A percentile compares a stretch with the other conserved stretches of the same genome.
phyloP scores from a whole-genome alignment of 495 filamentous ascomycete genomes.

The Rhypophila decipiens region DNA sequence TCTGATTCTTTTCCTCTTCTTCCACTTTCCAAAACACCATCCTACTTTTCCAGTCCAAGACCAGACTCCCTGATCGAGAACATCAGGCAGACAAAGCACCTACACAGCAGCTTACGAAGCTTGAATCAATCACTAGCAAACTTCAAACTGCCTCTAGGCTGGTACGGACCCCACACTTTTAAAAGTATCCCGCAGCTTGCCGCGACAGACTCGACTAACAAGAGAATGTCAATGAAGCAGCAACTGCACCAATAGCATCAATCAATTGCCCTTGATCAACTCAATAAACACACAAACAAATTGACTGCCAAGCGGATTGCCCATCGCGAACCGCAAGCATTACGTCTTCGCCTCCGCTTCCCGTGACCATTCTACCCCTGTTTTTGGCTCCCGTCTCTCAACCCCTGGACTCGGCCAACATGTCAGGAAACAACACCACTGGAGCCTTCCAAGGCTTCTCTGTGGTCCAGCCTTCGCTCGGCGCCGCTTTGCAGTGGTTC shows the following conservation, averaged over 20 bases:
- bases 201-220: neutral
- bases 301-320: neutral
- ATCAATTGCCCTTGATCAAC: neutral
- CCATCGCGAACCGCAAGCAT: neutral
- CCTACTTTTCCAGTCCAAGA: conserved; percentile 18
- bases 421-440: conserved; percentile 33
- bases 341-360: neutral
- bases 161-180: neutral
- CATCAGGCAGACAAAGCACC: neutral
- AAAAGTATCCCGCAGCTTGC: neutral
- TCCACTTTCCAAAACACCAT: conserved; percentile 10
- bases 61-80: neutral
- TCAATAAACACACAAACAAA: neutral
- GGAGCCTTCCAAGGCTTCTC: conserved; percentile 40
- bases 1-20: conserved; percentile 21
- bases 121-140: neutral
- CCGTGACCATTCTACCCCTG: neutral
- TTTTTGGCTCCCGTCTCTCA: neutral
- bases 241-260: neutral
- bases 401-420: conserved; percentile 22
- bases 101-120: neutral
- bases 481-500: conserved; percentile 45
- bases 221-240: neutral
- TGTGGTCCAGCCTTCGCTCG: conserved; percentile 43
- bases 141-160: no score